These are phyloP conservation scores for Hericium alpestre DNA, from an alignment of 768 basidiomycete genomes.

Conservation along the genomic window DNA sequence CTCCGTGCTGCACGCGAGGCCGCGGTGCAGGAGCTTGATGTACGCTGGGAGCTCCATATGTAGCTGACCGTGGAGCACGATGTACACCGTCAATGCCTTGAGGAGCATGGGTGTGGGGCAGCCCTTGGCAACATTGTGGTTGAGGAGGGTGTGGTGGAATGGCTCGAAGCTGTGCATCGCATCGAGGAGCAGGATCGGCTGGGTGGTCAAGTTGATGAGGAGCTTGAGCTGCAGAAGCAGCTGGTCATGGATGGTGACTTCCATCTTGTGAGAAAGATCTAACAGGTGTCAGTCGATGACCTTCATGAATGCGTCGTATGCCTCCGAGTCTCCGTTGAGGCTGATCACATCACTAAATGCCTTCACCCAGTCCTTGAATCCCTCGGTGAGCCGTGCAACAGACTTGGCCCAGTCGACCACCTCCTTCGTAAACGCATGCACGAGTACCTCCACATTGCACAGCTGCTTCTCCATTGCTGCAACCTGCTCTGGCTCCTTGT, in stretches of 20 bases:
- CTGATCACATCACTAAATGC: too few relatives aligned
- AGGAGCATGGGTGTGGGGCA: constrained; percentile 58
- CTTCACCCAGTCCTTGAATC: too few relatives aligned
- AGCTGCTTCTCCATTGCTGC: too few relatives aligned
- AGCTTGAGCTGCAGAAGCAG: constrained; percentile 49
- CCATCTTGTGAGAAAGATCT: constrained; percentile 42
- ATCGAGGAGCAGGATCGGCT: constrained; percentile 55
- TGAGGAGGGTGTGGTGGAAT: constrained; percentile 58
- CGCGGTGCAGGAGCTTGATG: constrained; percentile 46
- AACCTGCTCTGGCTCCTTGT: too few relatives aligned
- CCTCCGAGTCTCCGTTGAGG: too few relatives aligned
- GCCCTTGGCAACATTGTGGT: constrained; percentile 52
- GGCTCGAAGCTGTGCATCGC: constrained; percentile 67
- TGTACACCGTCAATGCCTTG: constrained; percentile 66
- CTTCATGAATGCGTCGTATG: constrained; percentile 43
- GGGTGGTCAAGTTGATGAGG: constrained; percentile 46
- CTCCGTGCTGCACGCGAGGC: constrained; percentile 40
- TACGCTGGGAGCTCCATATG: constrained; percentile 61
- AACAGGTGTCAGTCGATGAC: constrained; percentile 47
- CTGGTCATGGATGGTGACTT: constrained; percentile 39
- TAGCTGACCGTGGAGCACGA: constrained; percentile 66
- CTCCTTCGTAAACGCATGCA: too few relatives aligned
- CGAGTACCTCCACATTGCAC: too few relatives aligned
- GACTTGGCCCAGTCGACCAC: too few relatives aligned
- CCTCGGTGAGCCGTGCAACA: too few relatives aligned